These are phyloP conservation scores for Phytophthora foliorum DNA, from an alignment of 352 stramenopile species.

Conservation along the genomic window DNA sequence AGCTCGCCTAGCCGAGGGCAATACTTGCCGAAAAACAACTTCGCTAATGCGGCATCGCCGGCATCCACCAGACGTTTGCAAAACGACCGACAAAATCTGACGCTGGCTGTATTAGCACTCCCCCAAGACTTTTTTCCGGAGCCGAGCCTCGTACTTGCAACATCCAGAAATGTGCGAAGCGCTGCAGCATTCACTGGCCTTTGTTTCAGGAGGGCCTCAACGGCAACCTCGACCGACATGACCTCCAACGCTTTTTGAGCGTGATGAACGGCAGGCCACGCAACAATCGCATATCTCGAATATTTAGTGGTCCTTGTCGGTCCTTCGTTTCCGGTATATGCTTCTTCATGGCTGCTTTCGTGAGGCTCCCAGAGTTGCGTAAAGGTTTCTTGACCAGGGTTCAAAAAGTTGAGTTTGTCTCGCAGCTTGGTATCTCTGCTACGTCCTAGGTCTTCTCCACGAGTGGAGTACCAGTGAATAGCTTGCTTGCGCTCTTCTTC, in stretches of 20 bases:
- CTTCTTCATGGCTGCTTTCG: conserved; percentile 5
- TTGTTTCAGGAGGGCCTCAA: conserved; percentile 6
- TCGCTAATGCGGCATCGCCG: conserved; percentile 10
- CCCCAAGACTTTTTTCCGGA: neutral
- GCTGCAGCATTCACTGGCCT: conserved; percentile 1
- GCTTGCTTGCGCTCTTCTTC: neutral
- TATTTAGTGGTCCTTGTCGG: conserved; percentile 26
- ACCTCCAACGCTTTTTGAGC: conserved; percentile 7
- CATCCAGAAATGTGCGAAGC: conserved; percentile 13
- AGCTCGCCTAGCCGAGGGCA: conserved; percentile 7
- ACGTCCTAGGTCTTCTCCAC: neutral
- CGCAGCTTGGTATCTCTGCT: neutral
- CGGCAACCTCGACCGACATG: conserved; percentile 8
- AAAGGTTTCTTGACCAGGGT: neutral
- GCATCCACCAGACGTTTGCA: conserved; percentile 20
- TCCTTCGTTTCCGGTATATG: conserved; percentile 14
- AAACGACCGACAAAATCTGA: conserved; percentile 20
- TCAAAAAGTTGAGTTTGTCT: conserved; percentile 1
- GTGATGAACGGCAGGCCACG: conserved; percentile 13
- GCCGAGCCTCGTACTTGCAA: conserved; percentile 5
- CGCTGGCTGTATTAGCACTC: neutral
- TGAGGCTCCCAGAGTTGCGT: conserved; percentile 4
- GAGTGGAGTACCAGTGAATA: neutral
- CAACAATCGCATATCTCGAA: conserved; percentile 23
- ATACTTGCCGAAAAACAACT: conserved; percentile 19